Evolutionary conservation across 768 basidiomycete genomes (phyloP).

Genomic region (Pisolithus albus): DNA sequence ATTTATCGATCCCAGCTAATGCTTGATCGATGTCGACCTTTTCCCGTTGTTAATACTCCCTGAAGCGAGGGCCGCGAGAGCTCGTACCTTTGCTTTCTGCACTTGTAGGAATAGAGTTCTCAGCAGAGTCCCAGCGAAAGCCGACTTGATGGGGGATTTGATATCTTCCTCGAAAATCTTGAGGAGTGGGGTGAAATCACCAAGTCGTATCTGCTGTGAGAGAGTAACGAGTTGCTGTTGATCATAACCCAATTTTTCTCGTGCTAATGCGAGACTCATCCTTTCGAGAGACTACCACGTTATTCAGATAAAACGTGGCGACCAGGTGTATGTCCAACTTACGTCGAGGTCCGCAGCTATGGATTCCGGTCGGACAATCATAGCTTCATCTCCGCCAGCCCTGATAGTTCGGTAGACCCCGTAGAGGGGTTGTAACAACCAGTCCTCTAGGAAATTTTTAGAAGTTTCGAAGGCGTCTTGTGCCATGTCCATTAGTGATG

Average conservation of each 20-base stretch:
- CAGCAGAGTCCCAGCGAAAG: slow-evolving; percentile 71
- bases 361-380: slow-evolving; percentile 74
- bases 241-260: slow-evolving; percentile 67
- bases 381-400: slow-evolving; percentile 66
- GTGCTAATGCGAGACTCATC: slow-evolving; percentile 82
- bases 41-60: not conserved
- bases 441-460: slow-evolving; percentile 68
- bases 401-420: slow-evolving; percentile 80
- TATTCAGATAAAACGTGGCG: not conserved
- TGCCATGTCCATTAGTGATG: slow-evolving; percentile 48
- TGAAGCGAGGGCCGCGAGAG: not conserved
- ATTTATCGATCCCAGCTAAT: slow-evolving; percentile 83
- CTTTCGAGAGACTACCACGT: slow-evolving; percentile 72
- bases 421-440: slow-evolving; percentile 81
- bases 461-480: slow-evolving; percentile 60
- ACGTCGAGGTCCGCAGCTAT: slow-evolving; percentile 83
- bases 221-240: slow-evolving; percentile 59
- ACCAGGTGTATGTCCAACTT: slow-evolving; percentile 13
- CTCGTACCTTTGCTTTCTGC: slow-evolving; percentile 82
- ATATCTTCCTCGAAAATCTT: slow-evolving; percentile 90
- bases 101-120: slow-evolving; percentile 86
- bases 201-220: slow-evolving; percentile 58
- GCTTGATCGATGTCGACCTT: slow-evolving; percentile 92
- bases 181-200: slow-evolving; percentile 84
- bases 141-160: slow-evolving; percentile 77